Conservation (phyloP, 371 early-diverging fungal genomes). For the Smittium culicis region DNA sequence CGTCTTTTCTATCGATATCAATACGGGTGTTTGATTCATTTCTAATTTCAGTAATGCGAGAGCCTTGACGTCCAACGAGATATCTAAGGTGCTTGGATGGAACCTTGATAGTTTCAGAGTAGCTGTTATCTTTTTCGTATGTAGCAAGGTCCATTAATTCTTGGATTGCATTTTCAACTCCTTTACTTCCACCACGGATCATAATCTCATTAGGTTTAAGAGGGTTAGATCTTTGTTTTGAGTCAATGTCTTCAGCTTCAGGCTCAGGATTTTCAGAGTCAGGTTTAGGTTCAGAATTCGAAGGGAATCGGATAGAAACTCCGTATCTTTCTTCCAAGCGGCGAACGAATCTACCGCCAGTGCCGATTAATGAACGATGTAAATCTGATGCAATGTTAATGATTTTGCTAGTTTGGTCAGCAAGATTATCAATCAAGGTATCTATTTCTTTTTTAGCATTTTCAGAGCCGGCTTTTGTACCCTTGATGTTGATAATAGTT, state of each 20-base stretch:
- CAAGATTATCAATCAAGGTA: conserved; percentile 50
- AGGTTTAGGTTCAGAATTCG: conserved; percentile 9
- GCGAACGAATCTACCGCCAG: conserved; percentile 58
- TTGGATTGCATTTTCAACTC: conserved; percentile 51
- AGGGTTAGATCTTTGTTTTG: neutral
- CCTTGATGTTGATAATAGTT: conserved; percentile 53
- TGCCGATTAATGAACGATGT: conserved; percentile 62
- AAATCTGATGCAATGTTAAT: conserved; percentile 47
- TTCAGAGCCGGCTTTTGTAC: conserved; percentile 60
- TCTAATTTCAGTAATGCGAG: conserved; percentile 47
- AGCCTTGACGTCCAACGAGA: conserved; percentile 58
- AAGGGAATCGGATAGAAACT: conserved; percentile 60
- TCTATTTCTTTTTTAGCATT: conserved; percentile 57
- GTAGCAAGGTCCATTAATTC: conserved; percentile 62
- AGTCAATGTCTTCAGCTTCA: conserved; percentile 31
- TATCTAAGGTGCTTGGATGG: conserved; percentile 45
- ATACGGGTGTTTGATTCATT: conserved; percentile 46
- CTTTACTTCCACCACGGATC: conserved; percentile 59
- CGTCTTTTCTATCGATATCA: conserved; percentile 30
- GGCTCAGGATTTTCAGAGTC: conserved; percentile 31
- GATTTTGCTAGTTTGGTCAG: conserved; percentile 47
- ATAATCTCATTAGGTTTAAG: conserved; percentile 43
- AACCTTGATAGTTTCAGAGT: conserved; percentile 37
- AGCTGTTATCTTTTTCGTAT: conserved; percentile 55
- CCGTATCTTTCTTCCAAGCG: conserved; percentile 67